These are phyloP conservation scores for Hypoxylon rickii DNA, from an alignment of 495 filamentous ascomycete genomes.

Conservation along the genomic window DNA sequence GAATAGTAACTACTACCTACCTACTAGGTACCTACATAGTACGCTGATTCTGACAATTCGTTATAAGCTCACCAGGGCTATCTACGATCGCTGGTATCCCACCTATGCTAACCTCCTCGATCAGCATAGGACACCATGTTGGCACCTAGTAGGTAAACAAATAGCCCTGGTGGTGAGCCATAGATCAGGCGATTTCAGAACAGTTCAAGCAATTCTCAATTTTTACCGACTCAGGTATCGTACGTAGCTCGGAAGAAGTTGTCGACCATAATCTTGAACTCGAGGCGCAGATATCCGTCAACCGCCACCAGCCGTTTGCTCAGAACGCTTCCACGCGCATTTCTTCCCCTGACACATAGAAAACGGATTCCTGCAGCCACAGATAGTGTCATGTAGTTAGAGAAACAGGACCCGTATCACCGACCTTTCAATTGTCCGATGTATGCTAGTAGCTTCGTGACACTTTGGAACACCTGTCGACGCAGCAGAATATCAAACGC, in stretches of 20 bases:
- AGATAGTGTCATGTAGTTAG: neutral
- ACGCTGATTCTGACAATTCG: too few relatives aligned
- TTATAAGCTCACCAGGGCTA: too few relatives aligned
- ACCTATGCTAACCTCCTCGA: too few relatives aligned
- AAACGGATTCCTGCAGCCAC: constrained; percentile 19
- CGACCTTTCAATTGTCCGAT: constrained; percentile 19
- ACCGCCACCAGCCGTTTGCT: too few relatives aligned
- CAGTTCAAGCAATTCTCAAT: too few relatives aligned
- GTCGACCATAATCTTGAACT: neutral
- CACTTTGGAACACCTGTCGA: neutral
- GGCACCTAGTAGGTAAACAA: too few relatives aligned
- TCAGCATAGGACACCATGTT: too few relatives aligned
- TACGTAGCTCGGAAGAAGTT: neutral
- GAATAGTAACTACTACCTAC: too few relatives aligned
- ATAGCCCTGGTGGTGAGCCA: too few relatives aligned
- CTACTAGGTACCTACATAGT: too few relatives aligned
- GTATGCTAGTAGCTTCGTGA: neutral
- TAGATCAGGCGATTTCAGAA: too few relatives aligned
- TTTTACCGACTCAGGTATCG: neutral
- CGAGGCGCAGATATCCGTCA: neutral
- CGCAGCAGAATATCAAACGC: constrained; percentile 10
- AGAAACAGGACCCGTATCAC: constrained; percentile 9
- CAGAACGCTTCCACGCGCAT: neutral
- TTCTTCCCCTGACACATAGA: neutral
- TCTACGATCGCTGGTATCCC: too few relatives aligned